Percentiles rank a stretch among this genome's conserved stretches.
phyloP scores from a whole-genome alignment of 2,329 filamentous ascomycete species.

The Monosporascus sp. region DNA sequence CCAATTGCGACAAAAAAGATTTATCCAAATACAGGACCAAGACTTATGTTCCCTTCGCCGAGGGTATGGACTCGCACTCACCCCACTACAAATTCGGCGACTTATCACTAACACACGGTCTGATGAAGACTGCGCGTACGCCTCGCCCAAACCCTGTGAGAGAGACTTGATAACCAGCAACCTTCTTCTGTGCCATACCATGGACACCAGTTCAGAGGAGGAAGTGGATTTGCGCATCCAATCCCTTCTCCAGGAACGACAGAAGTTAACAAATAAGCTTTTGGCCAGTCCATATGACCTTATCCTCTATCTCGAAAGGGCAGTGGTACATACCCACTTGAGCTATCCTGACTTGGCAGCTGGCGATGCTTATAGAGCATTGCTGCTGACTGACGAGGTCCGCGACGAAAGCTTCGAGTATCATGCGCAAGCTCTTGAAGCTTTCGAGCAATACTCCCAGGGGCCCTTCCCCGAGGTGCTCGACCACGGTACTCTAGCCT shows the following conservation, averaged over 20 bases:
- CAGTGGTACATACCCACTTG: constrained; percentile 64
- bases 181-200: constrained; percentile 2
- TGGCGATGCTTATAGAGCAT: constrained; percentile 83
- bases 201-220: constrained; percentile 23
- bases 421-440: constrained; percentile 60
- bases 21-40: background rate
- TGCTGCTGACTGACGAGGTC: constrained; percentile 81
- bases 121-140: background rate
- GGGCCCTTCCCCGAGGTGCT: constrained; percentile 41
- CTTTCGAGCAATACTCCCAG: constrained; percentile 37
- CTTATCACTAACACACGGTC: background rate
- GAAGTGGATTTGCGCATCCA: constrained; percentile 36
- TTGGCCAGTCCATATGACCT: constrained; percentile 53
- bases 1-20: too few relatives aligned
- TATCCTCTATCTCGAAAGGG: constrained; percentile 64
- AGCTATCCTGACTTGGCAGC: constrained; percentile 87
- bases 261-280: constrained; percentile 52
- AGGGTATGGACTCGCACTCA: background rate
- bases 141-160: background rate
- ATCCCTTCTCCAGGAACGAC: constrained; percentile 48
- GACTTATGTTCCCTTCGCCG: background rate
- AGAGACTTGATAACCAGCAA: too few relatives aligned
- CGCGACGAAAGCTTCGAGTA: constrained; percentile 78
- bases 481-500: constrained; percentile 36
- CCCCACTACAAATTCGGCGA: background rate